phyloP scores from a whole-genome alignment of 352 stramenopile species.

The Phytophthora pinifolia region DNA sequence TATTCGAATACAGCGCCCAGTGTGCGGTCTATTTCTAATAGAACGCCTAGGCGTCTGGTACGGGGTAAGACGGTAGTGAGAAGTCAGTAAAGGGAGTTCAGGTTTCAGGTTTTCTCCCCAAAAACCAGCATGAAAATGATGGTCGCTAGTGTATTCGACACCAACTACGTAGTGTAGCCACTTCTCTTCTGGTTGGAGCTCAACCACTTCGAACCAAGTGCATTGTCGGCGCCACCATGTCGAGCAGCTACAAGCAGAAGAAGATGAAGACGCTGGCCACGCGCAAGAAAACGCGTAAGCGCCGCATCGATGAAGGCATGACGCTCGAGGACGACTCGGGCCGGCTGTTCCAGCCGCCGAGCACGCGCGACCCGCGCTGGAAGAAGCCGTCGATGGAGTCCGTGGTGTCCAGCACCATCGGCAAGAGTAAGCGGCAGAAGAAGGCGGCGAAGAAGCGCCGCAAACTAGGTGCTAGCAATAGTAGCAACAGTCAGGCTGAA shows the following conservation, averaged over 20 bases:
- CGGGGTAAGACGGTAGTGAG: too few species aligned
- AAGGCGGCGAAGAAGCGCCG: slow-evolving; percentile 37
- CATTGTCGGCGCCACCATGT: slow-evolving; percentile 37
- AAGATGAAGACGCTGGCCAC: slow-evolving; percentile 80
- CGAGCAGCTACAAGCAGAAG: slow-evolving; percentile 86
- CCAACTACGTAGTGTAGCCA: slow-evolving; percentile 13
- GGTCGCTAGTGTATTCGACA: background rate
- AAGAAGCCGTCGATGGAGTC: slow-evolving; percentile 57
- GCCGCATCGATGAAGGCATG: slow-evolving; percentile 57
- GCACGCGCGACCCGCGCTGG: slow-evolving; percentile 67
- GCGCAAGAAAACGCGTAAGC: slow-evolving; percentile 81
- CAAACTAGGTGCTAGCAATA: slow-evolving; percentile 31
- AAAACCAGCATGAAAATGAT: too few species aligned
- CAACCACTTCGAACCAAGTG: slow-evolving; percentile 8
- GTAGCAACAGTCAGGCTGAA: slow-evolving; percentile 13
- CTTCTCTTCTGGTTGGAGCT: slow-evolving; percentile 13
- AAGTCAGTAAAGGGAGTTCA: too few species aligned
- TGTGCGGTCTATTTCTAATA: too few species aligned
- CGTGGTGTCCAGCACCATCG: slow-evolving; percentile 35
- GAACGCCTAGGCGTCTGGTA: too few species aligned
- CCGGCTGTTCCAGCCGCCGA: slow-evolving; percentile 72
- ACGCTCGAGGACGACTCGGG: slow-evolving; percentile 68
- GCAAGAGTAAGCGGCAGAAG: slow-evolving; percentile 34
- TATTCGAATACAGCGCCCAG: too few species aligned
- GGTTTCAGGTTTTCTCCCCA: too few species aligned